These are phyloP conservation scores for Penicillium italicum DNA, from an alignment of 2,329 filamentous ascomycete species.

Conservation along the genomic window DNA sequence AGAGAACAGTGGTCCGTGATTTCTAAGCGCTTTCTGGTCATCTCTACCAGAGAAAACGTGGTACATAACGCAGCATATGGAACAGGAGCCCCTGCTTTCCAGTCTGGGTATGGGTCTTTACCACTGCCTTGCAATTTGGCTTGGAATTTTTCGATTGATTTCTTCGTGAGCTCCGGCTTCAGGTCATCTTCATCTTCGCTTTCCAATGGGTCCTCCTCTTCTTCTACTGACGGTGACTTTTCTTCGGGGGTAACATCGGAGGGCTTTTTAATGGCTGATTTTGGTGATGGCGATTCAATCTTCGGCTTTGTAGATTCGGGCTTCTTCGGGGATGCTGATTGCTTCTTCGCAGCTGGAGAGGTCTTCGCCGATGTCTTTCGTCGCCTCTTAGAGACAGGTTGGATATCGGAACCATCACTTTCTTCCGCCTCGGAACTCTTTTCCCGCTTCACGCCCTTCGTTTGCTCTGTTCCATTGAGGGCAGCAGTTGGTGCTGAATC, in stretches of 20 bases:
- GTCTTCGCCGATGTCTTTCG: slow-evolving; percentile 38
- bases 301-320: slow-evolving; percentile 16
- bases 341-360: slow-evolving; percentile 28
- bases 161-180: slow-evolving; percentile 68
- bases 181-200: slow-evolving; percentile 57
- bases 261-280: slow-evolving; percentile 36
- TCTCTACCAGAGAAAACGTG: slow-evolving; percentile 90
- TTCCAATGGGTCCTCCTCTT: slow-evolving; percentile 41
- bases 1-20: slow-evolving; percentile 86
- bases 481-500: slow-evolving; percentile 8
- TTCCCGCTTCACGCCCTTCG: slow-evolving; percentile 38
- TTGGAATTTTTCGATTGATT: slow-evolving; percentile 77
- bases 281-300: slow-evolving; percentile 22
- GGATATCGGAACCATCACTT: slow-evolving; percentile 55
- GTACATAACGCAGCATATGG: slow-evolving; percentile 92
- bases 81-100: slow-evolving; percentile 82
- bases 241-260: slow-evolving; percentile 44
- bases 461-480: slow-evolving; percentile 9
- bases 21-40: slow-evolving; percentile 85
- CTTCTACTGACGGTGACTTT: slow-evolving; percentile 33
- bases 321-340: slow-evolving; percentile 22
- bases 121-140: slow-evolving; percentile 64
- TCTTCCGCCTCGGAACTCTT: slow-evolving; percentile 40
- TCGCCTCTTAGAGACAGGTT: slow-evolving; percentile 57
- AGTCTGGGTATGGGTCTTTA: slow-evolving; percentile 90